Evolutionary conservation across 306 rosid species (phyloP), one percentile per base, ranked within the genome.

Genomic region (Vicia faba): DNA sequence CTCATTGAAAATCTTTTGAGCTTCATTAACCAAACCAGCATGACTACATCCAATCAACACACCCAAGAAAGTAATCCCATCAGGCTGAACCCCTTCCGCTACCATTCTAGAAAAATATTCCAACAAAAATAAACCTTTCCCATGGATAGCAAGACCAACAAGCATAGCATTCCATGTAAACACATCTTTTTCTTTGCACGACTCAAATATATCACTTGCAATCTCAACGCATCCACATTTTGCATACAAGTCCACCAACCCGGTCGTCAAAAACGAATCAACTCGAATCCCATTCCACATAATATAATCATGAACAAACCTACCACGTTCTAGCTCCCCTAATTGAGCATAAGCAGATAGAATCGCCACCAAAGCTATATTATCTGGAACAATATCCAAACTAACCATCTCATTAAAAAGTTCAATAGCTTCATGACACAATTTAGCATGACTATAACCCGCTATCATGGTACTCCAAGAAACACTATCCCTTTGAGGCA

Each of bases 151-250:
- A 28, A 84, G 81, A 23, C 96, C 95, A 64, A 71, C 88, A 45
- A 87, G 86, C 88, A 90, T 85, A 44, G 96, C 90, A 74, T 90
- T 90, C 95, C 95, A 90, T 0, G 92, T 81, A 55, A 74, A 82
- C 56, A 90, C 75, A n/a, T 79, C 65, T 76, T 84, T 87, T 14
- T 75, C 70, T 0, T 5, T 12, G 55, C 85, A 76, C 3, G 83
- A 67, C 54, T 90, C 83, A 55, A 90, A 90, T 38, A 82, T 70
- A 5, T 74, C 70, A 56, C 64, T 75, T 0, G 96, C 96, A 40
- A n/a, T 48, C 71, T 84, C 90, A 41, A 87, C 38, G 61, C 80
- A 84, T 10, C 96, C 96, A 69, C 92, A 90, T 48, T 87, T 90
- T 2, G 90, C 88, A 69, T 90, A 85, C 46, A 90, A 62, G 68